Percentiles rank a stretch among this genome's conserved stretches.
These are phyloP conservation scores for Podila horticola DNA, from an alignment of 192 early-diverging fungal species.

Conservation along the genomic window DNA sequence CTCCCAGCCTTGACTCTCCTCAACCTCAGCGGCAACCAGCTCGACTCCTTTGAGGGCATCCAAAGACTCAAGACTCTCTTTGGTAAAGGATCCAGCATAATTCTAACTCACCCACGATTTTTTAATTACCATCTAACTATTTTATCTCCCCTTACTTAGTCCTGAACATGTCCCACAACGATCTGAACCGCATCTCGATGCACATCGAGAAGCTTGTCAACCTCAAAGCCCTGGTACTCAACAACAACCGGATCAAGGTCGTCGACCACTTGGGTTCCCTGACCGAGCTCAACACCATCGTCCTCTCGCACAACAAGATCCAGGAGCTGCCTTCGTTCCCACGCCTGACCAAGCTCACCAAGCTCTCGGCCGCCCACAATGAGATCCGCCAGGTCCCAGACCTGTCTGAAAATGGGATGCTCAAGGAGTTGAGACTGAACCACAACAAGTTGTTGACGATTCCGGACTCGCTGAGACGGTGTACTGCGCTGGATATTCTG, in stretches of 20 bases:
- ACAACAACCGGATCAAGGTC: slow-evolving; percentile 74
- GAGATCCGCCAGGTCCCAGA: slow-evolving; percentile 73
- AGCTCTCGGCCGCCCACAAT: slow-evolving; percentile 84
- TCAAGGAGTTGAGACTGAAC: slow-evolving; percentile 81
- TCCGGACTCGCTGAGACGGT: slow-evolving; percentile 64
- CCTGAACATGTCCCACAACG: slow-evolving; percentile 77
- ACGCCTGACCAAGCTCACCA: slow-evolving; percentile 69
- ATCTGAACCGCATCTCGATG: slow-evolving; percentile 66
- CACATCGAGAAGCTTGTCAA: slow-evolving; percentile 63
- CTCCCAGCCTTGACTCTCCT: slow-evolving; percentile 68
- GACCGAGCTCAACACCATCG: slow-evolving; percentile 75
- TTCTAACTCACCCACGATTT: neutral
- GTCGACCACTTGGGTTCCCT: slow-evolving; percentile 73
- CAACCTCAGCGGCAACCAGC: slow-evolving; percentile 71
- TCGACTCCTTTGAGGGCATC: slow-evolving; percentile 66
- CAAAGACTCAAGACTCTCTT: slow-evolving; percentile 65
- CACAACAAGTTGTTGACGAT: slow-evolving; percentile 77
- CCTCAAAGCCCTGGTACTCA: slow-evolving; percentile 83
- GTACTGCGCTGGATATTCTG: slow-evolving; percentile 70
- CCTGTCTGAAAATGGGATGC: slow-evolving; percentile 60
- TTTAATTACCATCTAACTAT: neutral
- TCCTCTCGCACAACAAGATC: slow-evolving; percentile 84
- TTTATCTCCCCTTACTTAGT: slow-evolving; percentile 46
- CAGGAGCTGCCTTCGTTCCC: slow-evolving; percentile 65
- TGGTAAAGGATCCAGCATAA: slow-evolving; percentile 52